Evolutionary conservation across 2,329 filamentous ascomycete genomes (phyloP), one percentile per base, ranked within the genome.

Genomic region (Arachnomyces sp.): DNA sequence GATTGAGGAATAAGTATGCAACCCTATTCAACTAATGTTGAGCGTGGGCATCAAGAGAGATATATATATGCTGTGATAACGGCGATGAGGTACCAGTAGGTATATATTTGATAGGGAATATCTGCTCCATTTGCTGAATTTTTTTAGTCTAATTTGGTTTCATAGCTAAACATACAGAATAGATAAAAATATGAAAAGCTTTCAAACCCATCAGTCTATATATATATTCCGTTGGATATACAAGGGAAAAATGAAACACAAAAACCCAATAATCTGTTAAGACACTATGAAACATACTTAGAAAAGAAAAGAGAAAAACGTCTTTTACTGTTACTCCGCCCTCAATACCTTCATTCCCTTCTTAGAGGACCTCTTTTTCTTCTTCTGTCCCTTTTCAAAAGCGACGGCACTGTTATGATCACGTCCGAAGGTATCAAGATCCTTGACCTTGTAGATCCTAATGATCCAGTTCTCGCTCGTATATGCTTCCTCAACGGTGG

Each of bases 391-490:
- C 38, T 67, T 67, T 42, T 74, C 71, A 55, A 73, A 69, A 32
- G 68, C 64, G 37, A 70, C 67, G 1, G 76, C 78, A 51, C 69
- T 75, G 49, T 77, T 77, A 60, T 95, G 90, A 55, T 95, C 87
- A 61, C 92, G 80, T 40, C 88, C 90, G 50, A 98, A 74, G 63
- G 96, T 96, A 71, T 98, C 92, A 44, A 95, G 80, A 56, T 95
- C 89, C 73, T 98, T 98, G 69, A 98, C 92, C 76, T 98, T 98
- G 77, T 95, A 98, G 59, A 98, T 95, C 49, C 92, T 79, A 61
- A 98, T 96, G 65, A 98, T 98, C 92, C 92, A 98, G 76, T 98
- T 98, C 74, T 98, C 92, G 58, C 87, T 95, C 40, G 93, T 98
- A 65, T 94, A 98, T 7, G 92, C 92, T 69, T 98, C 92, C 62